phyloP scores from a whole-genome alignment of 257 asterid species.

The Osmanthus fragrans region DNA sequence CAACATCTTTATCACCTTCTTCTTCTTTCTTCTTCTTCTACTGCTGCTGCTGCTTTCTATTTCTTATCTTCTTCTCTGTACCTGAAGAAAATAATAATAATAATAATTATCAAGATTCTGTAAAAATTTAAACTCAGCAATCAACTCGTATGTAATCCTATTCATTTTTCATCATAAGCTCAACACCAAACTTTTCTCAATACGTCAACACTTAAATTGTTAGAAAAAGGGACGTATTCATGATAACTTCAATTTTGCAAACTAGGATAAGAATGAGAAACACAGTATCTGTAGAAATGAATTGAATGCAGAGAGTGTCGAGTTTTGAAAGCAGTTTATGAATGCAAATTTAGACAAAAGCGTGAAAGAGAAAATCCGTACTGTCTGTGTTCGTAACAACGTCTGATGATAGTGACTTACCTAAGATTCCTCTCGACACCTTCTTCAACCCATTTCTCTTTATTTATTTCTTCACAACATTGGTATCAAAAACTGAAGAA shows the following conservation, averaged over 20 bases:
- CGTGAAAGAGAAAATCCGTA: constrained; percentile 32
- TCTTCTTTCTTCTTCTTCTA: not conserved
- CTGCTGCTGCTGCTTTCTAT: not conserved
- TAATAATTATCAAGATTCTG: no score
- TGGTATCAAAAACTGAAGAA: not conserved
- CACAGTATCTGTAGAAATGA: constrained; percentile 30
- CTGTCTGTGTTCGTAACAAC: constrained; percentile 26
- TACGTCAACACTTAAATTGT: not conserved
- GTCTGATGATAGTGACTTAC: constrained; percentile 51
- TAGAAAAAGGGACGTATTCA: not conserved
- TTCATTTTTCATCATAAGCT: not conserved
- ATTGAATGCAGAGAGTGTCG: constrained; percentile 50
- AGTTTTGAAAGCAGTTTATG: constrained; percentile 53
- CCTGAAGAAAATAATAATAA: constrained; percentile 27
- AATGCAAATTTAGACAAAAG: constrained; percentile 45
- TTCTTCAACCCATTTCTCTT: constrained; percentile 26
- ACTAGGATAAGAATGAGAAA: constrained; percentile 2
- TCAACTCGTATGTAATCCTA: no score
- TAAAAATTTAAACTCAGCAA: no score
- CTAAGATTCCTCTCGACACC: constrained; percentile 27
- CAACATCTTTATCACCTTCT: constrained; percentile 54
- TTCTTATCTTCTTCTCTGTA: not conserved
- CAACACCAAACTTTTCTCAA: not conserved
- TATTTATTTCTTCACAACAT: constrained; percentile 23
- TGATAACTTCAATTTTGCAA: not conserved